Evolutionary conservation across 345 rosid species (phyloP).

Genomic region (Cochlearia excelsa): DNA sequence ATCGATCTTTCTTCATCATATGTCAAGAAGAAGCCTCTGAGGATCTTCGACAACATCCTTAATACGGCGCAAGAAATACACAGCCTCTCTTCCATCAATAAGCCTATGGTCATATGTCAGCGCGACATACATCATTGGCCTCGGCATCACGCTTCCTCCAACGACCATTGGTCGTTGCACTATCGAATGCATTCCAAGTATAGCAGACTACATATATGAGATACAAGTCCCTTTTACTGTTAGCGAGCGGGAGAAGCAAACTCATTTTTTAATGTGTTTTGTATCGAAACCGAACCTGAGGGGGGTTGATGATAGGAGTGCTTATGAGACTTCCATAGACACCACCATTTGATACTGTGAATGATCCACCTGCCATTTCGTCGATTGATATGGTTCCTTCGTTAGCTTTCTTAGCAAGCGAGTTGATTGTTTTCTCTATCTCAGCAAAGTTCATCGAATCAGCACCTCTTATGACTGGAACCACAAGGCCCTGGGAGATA

Average conservation of each 20-base stretch:
- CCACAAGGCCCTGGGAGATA: conserved; percentile 68
- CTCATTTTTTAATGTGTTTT: not conserved
- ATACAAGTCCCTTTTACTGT: not conserved
- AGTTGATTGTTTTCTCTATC: conserved; percentile 84
- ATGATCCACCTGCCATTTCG: conserved; percentile 98
- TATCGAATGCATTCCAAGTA: conserved; percentile 87
- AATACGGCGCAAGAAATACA: conserved; percentile 78
- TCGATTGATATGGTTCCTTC: conserved; percentile 93
- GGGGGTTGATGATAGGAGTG: conserved; percentile 99
- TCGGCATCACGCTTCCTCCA: conserved; percentile 65
- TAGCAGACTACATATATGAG: conserved; percentile 59
- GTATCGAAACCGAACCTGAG: conserved; percentile 58
- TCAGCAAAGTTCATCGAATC: conserved; percentile 80
- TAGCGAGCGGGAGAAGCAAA: not conserved
- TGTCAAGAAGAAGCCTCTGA: conserved; percentile 74
- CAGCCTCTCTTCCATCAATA: conserved; percentile 94
- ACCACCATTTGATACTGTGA: conserved; percentile 55
- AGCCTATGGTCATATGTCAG: conserved; percentile 87
- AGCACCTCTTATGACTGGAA: conserved; percentile 81
- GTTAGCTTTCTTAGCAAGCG: conserved; percentile 86
- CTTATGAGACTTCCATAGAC: conserved; percentile 96
- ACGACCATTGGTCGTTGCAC: conserved; percentile 83
- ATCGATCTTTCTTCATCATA: conserved; percentile 35
- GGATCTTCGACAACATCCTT: conserved; percentile 91
- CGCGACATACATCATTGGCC: conserved; percentile 94